Evolutionary conservation across 2,329 filamentous ascomycete species (phyloP), one percentile per base, ranked within the genome.

Genomic region (Tolypocladium cylindrosporum): DNA sequence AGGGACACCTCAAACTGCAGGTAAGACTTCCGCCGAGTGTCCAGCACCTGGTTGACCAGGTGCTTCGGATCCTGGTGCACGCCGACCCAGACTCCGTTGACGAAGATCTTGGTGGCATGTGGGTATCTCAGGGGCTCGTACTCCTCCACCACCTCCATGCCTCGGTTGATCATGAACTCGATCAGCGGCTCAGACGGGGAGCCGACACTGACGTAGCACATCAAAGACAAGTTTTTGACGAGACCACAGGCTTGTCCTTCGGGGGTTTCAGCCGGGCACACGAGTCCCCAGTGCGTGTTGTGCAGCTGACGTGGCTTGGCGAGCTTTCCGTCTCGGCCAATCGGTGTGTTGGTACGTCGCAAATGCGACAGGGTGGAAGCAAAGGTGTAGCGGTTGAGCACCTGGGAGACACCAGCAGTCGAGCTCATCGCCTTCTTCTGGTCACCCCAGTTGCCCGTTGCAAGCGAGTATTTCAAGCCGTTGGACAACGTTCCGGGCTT

Each of bases 401-500:
- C 95, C 75, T 99, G 94, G 54, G 93, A 97, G 53, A 99, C 94
- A 80, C 94, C 95, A 53, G 94, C 94, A 63, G 95, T 97, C 1
- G 92, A 90, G 65, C 88, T 93, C 66, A 90, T 89, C 24, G 94
- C 92, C 79, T 97, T 99, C 82, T 97, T 99, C 78, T 99, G 94
- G 64, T 99, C 94, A 69, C 94, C 95, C 95, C 94, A 99, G 75
- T 99, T 99, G 64, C 94, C 94, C 16, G 94, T 99, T 34, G 94
- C 93, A 61, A 99, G 80, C 56, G 94, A 97, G 75, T 99, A 99
- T 71, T 97, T 96, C 64, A 99, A 77, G 55, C 93, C 94, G 69
- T 94, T 95, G 24, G 92, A 96, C 64, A 99, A 81, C 24, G 94
- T 96, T 61, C 86, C 88, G 27, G 89, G 87, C 77, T 97, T 97